Evolutionary conservation across 2,329 filamentous ascomycete genomes (phyloP), one percentile per base, ranked within the genome.

Genomic region (Paraphoma sp.): DNA sequence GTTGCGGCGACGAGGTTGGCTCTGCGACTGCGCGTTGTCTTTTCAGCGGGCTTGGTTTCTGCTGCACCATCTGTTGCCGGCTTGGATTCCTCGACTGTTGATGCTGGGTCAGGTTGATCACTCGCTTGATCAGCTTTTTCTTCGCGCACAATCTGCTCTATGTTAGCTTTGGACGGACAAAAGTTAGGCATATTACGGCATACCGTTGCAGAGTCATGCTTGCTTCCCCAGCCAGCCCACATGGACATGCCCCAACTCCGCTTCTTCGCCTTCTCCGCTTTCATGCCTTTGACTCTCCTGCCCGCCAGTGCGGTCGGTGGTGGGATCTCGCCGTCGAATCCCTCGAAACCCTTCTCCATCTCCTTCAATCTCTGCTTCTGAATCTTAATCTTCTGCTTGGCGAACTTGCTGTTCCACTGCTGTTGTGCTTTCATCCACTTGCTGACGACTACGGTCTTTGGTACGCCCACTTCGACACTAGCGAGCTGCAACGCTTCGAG

Each of bases 161-260:
- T 36, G 17, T 10, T 36, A 12, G n/a, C 33, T n/a, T 11, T 6
- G 33, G 6, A 38, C 33, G 33, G 33, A 11, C 10, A 38, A 6
- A n/a, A 11, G 33, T 38, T 6, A 6, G 23, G 23, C 23, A 23
- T 23, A 23, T 23, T 5, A 5, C 2, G 23, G 7, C 71, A 54
- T 67, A 96, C 83, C 0, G 90, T 90, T 59, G 83, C 83, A 74
- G 94, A 86, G 71, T 98, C 95, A 70, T 97, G 92, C 72, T 91
- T 96, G 45, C 89, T 93, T 12, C 92, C 93, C 90, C 93, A 96
- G 1, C 89, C 82, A 48, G 88, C 90, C 94, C 94, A 98, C 62
- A 97, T 79, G 2, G 88, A 86, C 74, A 97, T 81, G 7, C 90
- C 91, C 77, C 89, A 86, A 62, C 90, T 93, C 81, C 86, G 88